Base-by-base conservation (phyloP, 108 stramenopile genomes). In the Parmales sp. region DNA sequence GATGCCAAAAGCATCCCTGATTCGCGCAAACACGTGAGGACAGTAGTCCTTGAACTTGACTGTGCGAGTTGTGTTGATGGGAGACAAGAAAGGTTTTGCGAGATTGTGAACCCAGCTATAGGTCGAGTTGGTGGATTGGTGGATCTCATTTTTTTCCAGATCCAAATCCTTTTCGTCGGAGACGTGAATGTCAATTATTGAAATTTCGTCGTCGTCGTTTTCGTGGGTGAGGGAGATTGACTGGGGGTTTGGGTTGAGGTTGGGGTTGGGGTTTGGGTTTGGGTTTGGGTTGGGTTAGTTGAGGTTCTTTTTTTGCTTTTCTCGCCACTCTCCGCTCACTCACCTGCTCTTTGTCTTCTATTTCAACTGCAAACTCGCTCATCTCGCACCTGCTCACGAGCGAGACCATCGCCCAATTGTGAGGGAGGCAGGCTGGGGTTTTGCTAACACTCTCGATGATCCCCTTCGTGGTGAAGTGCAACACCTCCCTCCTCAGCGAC, bases 21-120 rank as follows among this genome's bases (percentile, higher is more conserved):
- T 38, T 29, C 48, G 25, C 13, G 39, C 43, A 23, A 75, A 75
- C 37, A 65, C 18, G 37, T 68, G 51, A 2, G 74, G 74, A n/a
- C 22, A 38, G 39, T 44, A 70, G 39, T 75, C 74, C 8, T 39
- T 38, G 46, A 75, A 75, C 8, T 18, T 36, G 54, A 75, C 69
- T 6, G 28, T 7, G 8, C 37, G 16, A 31, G 22, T 26, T 2
- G 63, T 54, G 36, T 41, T 34, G 51, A 29, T 23, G 6, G 64
- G 5, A 13, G 39, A 28, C 38, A 7, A 37, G 37, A 22, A 7
- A 18, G 38, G 19, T 26, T 28, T 28, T 29, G 22, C n/a, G n/a
- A 44, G 38, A n/a, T 6, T 65, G 64, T 6, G 20, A 6, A 23
- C 16, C 2, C 16, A 6, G 13, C 9, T 25, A 8, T 50, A 6